Conservation (phyloP, 2,329 filamentous ascomycete genomes). For the Pseudopithomyces maydicus region DNA sequence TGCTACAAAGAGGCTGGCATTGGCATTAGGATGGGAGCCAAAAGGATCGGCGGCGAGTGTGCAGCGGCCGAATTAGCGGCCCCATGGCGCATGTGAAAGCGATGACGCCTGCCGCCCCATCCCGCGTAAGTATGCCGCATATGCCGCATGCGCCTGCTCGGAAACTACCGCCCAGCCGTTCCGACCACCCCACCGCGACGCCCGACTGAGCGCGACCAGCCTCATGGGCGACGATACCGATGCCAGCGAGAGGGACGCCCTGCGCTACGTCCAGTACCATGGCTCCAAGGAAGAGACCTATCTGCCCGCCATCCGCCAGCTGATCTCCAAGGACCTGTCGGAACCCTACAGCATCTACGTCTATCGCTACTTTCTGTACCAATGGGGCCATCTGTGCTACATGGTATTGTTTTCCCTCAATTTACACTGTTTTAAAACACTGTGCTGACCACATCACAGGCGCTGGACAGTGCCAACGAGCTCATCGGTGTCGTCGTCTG, state of each 20-base stretch:
- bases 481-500: conserved; percentile 92
- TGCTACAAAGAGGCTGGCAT: background rate
- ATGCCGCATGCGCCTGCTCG: no score
- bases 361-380: conserved; percentile 95
- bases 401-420: conserved; percentile 63
- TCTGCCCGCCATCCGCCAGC: conserved; percentile 82
- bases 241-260: conserved; percentile 40
- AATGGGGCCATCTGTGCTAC: conserved; percentile 98
- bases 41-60: background rate
- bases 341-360: conserved; percentile 99
- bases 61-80: background rate
- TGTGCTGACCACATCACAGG: conserved; percentile 18
- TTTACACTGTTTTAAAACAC: background rate
- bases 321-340: conserved; percentile 95
- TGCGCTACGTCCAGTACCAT: conserved; percentile 65
- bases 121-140: background rate
- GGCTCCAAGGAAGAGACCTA: conserved; percentile 65
- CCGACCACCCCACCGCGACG: background rate
- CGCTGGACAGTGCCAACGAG: conserved; percentile 49
- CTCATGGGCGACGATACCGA: conserved; percentile 21
- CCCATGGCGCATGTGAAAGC: conserved; percentile 1
- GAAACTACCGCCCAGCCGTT: no score
- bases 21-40: background rate
- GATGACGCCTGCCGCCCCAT: background rate
- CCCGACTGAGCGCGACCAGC: background rate